A percentile compares a stretch with the other conserved stretches of the same genome.
These are phyloP conservation scores for Eucalyptus regnans DNA, from an alignment of 345 rosid species.

Conservation along the genomic window DNA sequence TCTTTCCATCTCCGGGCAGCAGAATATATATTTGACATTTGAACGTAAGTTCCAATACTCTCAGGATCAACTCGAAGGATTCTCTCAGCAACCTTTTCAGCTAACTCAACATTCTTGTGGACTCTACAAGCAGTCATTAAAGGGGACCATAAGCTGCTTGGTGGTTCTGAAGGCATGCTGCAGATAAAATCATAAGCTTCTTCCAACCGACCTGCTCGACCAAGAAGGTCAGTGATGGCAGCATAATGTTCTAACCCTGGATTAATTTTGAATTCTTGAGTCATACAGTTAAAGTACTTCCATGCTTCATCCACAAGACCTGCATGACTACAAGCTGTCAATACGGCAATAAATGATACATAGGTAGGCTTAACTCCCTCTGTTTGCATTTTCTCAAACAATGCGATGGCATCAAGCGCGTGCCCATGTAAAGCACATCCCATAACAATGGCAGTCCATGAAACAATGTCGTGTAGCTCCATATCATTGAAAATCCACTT, in stretches of 20 bases:
- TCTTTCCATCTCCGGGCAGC: conserved; percentile 59
- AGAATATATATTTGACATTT: conserved; percentile 68
- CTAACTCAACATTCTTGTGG: conserved; percentile 66
- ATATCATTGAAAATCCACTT: conserved; percentile 50
- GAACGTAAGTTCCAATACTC: conserved; percentile 61
- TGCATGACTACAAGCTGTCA: conserved; percentile 86
- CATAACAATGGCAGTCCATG: conserved; percentile 90
- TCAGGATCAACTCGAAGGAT: conserved; percentile 49
- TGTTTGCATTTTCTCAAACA: conserved; percentile 60
- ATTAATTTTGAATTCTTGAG: conserved; percentile 30
- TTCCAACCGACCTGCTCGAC: conserved; percentile 79
- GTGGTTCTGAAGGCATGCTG: conserved; percentile 27
- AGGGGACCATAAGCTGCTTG: conserved; percentile 60
- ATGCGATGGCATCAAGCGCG: conserved; percentile 54
- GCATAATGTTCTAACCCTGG: conserved; percentile 81
- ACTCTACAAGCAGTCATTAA: conserved; percentile 70
- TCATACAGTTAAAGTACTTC: conserved; percentile 52
- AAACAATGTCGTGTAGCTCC: conserved; percentile 57
- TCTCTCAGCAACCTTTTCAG: conserved; percentile 50
- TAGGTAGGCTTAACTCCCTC: conserved; percentile 56
- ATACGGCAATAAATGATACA: conserved; percentile 60
- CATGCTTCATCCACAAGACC: conserved; percentile 61
- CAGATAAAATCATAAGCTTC: conserved; percentile 66
- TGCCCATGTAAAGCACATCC: conserved; percentile 75
- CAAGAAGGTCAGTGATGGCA: conserved; percentile 74